Conservation (phyloP, 148 eudicot genomes). For the Tetragonia tetragonoides region DNA sequence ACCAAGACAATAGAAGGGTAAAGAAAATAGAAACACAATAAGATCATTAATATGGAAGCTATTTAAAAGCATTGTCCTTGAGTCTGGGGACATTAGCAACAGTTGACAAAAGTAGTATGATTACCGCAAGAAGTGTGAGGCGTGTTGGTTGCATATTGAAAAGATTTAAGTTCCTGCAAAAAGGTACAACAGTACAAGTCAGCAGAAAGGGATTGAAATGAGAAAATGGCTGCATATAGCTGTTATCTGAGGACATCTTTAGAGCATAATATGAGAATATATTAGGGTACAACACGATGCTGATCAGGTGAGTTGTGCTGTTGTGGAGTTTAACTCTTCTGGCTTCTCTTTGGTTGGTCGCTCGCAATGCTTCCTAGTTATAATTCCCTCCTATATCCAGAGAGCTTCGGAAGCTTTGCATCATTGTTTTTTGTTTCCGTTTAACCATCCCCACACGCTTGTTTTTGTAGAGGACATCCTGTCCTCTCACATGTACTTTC, state of each 20-base stretch:
- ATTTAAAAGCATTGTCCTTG: conserved; percentile 1
- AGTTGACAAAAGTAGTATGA: neutral
- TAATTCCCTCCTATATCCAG: neutral
- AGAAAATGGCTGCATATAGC: neutral
- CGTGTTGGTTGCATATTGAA: conserved; percentile 54
- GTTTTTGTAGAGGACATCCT: conserved; percentile 2
- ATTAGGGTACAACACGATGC: neutral
- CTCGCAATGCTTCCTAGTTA: neutral
- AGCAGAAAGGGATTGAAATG: neutral
- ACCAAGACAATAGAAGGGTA: neutral
- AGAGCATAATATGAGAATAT: neutral
- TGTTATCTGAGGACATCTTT: neutral
- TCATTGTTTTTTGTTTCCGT: neutral
- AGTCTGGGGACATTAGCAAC: neutral
- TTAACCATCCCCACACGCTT: neutral
- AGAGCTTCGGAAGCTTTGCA: neutral
- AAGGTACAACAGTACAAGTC: neutral
- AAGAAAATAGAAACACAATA: neutral
- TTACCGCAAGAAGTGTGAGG: conserved; percentile 72
- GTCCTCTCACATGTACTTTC: neutral
- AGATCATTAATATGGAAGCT: neutral
- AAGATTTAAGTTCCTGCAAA: conserved; percentile 68
- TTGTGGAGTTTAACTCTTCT: neutral
- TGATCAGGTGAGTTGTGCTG: neutral
- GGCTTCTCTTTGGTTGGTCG: neutral